Evolutionary conservation across 805 yeast genomes (phyloP).

Genomic region (Kluyveromyces dobzhanskii): DNA sequence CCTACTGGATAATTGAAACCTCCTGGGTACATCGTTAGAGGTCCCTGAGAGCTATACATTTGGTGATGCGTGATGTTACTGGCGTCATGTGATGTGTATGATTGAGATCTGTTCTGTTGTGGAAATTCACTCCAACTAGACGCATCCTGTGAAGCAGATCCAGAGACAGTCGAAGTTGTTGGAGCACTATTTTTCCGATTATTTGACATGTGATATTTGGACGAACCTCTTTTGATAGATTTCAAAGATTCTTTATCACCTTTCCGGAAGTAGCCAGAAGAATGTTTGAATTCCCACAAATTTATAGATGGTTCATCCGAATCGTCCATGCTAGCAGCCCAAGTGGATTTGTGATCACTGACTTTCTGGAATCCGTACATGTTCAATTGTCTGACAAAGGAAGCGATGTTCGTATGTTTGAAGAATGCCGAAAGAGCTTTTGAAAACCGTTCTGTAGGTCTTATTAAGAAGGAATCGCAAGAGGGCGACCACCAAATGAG

Average conservation of each 20-base stretch:
- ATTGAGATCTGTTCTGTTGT: neutral
- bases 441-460: conserved; percentile 82
- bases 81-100: neutral
- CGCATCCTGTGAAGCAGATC: neutral
- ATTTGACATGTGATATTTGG: conserved; percentile 25
- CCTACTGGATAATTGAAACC: neutral
- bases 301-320: conserved; percentile 13
- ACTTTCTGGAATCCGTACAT: conserved; percentile 85
- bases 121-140: conserved; percentile 4
- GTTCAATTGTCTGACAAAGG: conserved; percentile 70
- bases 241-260: conserved; percentile 73
- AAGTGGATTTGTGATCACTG: conserved; percentile 7
- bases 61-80: neutral
- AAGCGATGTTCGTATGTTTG: conserved; percentile 74
- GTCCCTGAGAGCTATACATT: neutral
- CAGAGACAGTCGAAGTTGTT: conserved; percentile 3
- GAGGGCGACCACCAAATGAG: conserved; percentile 79
- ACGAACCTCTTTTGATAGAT: conserved; percentile 70
- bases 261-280: conserved; percentile 66
- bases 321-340: conserved; percentile 6
- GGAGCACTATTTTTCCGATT: conserved; percentile 11
- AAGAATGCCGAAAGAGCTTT: conserved; percentile 58
- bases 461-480: conserved; percentile 66
- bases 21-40: neutral
- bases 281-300: conserved; percentile 85